Base-by-base conservation (phyloP, 768 basidiomycete species). In the Trametes cubensis region DNA sequence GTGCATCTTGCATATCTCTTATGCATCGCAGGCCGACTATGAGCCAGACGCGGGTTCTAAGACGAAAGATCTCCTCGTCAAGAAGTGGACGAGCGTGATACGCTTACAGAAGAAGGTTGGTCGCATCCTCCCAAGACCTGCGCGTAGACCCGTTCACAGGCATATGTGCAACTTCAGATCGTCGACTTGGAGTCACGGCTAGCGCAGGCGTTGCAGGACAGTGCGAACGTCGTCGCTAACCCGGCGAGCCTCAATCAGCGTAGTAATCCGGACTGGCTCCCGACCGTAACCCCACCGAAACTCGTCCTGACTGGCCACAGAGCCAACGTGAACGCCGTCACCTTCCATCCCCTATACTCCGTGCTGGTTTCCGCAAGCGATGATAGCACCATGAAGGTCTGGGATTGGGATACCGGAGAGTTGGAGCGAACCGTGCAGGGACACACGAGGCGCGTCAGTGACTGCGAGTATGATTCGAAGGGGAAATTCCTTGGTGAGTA, bases 81-180 rank as follows among this genome's bases (percentile, higher is more conserved):
- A 95, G 86, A 97, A 97, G 75, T 97, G 94, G 94, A 95, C 92
- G 46, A 92, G 89, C 71, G 92, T 96, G 21, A 95, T 97, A 60
- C 83, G 94, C 66, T 75, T 97, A 71, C 94, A 97, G 79, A 92
- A 94, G 81, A 95, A 95, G 86, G 93, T 66, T 28, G 8, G 25
- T 34, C 44, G 38, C 63, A 11, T 21, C 28, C 1, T 45, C 18
- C 21, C 28, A 10, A 28, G 38, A 34, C 34, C 11, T 13, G 18
- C 21, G 8, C 21, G 7, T 46, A 46, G 45, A 13, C 20, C 6
- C 13, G 13, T 46, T 46, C 7, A 21, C 23, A 23, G 11, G 34
- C 10, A 6, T 34, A 21, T 40, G 20, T 17, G 26, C 17, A n/a
- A 15, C n/a, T 20, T 14, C 67, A 86, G 85, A 85, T 87, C 58